Percentiles rank a stretch among this genome's conserved stretches.
Conservation (phyloP, 2,329 filamentous ascomycete genomes). For the Trichoderma simmonsii region DNA sequence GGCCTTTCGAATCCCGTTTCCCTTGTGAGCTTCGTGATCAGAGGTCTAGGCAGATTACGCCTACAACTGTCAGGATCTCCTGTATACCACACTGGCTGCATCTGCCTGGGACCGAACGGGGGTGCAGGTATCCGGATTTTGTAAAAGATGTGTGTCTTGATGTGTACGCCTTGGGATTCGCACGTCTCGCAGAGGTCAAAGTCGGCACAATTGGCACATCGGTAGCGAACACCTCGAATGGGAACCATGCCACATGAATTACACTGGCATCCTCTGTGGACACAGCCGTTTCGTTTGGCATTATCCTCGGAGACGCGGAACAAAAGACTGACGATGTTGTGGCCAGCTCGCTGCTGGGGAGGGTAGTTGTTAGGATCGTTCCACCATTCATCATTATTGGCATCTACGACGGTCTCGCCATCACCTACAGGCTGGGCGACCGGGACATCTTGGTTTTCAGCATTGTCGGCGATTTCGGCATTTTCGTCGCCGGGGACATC, state of each 20-base stretch:
- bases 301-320: slow-evolving; percentile 95
- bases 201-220: slow-evolving; percentile 92
- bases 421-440: slow-evolving; percentile 34
- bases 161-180: slow-evolving; percentile 73
- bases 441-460: slow-evolving; percentile 25
- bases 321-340: slow-evolving; percentile 79
- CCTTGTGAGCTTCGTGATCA: slow-evolving; percentile 66
- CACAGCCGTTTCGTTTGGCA: slow-evolving; percentile 79
- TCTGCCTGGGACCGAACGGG: slow-evolving; percentile 75
- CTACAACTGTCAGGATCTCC: slow-evolving; percentile 75
- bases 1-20: slow-evolving; percentile 79
- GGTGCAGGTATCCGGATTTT: slow-evolving; percentile 90
- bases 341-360: slow-evolving; percentile 55
- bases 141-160: slow-evolving; percentile 93
- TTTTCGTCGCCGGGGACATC: slow-evolving; percentile 47
- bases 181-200: slow-evolving; percentile 95
- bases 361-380: slow-evolving; percentile 42
- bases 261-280: slow-evolving; percentile 89
- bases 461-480: slow-evolving; percentile 22
- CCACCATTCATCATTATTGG: slow-evolving; percentile 51
- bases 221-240: slow-evolving; percentile 88
- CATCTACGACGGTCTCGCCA: slow-evolving; percentile 39
- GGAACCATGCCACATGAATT: slow-evolving; percentile 85
- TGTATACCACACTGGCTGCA: slow-evolving; percentile 81
- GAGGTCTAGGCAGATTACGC: slow-evolving; percentile 60